Percentiles rank a stretch among this genome's conserved stretches.
These are phyloP conservation scores for Echinosophora koreensis DNA, from an alignment of 306 rosid species.

Conservation along the genomic window DNA sequence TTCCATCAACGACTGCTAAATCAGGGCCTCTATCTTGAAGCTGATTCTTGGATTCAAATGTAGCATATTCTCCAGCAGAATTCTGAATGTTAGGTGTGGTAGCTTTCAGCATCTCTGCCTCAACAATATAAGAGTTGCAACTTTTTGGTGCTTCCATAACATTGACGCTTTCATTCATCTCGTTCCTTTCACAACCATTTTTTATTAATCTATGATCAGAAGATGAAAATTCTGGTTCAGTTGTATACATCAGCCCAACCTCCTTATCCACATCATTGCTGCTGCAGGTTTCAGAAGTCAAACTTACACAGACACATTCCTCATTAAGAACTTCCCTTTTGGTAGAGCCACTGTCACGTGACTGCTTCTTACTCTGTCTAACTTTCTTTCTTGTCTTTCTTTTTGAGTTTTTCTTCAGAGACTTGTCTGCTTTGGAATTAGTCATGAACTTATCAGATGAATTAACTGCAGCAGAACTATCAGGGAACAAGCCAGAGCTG, in stretches of 20 bases:
- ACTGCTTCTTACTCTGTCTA: conserved; percentile 60
- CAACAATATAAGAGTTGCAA: conserved; percentile 50
- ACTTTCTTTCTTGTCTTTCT: conserved; percentile 68
- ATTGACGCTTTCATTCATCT: conserved; percentile 3
- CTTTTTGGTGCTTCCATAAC: conserved; percentile 43
- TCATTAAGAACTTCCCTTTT: conserved; percentile 59
- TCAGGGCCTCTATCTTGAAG: conserved; percentile 40
- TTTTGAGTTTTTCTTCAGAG: conserved; percentile 59
- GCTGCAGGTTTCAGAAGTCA: conserved; percentile 58
- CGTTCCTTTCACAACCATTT: conserved; percentile 42
- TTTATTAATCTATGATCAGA: conserved; percentile 48
- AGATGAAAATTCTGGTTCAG: conserved; percentile 48
- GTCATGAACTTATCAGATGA: conserved; percentile 47
- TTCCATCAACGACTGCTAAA: conserved; percentile 40
- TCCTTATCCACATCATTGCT: conserved; percentile 53
- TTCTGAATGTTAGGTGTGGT: conserved; percentile 33
- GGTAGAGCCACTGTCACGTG: conserved; percentile 52
- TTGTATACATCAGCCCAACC: conserved; percentile 40
- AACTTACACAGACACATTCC: conserved; percentile 55
- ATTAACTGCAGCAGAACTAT: conserved; percentile 48
- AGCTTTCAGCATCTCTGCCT: conserved; percentile 47
- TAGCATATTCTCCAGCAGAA: conserved; percentile 40
- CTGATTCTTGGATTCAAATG: conserved; percentile 50
- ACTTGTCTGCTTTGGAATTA: conserved; percentile 52
- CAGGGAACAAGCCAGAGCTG: conserved; percentile 48